These are phyloP conservation scores for Citrus maxima DNA, from an alignment of 345 rosid genomes.

Conservation along the genomic window DNA sequence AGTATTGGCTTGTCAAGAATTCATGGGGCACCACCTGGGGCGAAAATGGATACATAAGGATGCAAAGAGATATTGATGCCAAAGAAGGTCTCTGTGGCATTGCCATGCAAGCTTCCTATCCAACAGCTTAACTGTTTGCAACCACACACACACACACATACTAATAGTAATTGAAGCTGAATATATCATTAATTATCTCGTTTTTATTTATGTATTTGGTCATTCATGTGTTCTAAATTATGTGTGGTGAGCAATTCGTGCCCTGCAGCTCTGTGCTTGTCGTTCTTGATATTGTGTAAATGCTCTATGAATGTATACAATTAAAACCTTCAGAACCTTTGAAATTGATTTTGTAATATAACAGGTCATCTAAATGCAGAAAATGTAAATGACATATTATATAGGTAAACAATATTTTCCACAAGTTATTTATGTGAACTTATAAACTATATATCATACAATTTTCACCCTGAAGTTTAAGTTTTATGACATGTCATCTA, in stretches of 20 bases:
- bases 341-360: background rate
- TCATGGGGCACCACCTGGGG: slow-evolving; percentile 21
- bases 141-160: too few relatives aligned
- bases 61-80: slow-evolving; percentile 17
- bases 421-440: too few relatives aligned
- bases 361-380: too few relatives aligned
- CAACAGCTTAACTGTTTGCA: background rate
- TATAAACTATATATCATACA: too few relatives aligned
- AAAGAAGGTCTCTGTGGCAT: slow-evolving; percentile 19
- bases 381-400: too few relatives aligned
- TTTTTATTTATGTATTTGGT: background rate
- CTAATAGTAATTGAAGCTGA: background rate
- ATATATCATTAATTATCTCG: background rate
- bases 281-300: background rate
- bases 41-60: slow-evolving; percentile 19
- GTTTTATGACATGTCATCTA: too few relatives aligned
- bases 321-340: background rate
- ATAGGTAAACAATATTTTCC: too few relatives aligned
- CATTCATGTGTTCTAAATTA: background rate
- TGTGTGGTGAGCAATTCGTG: background rate
- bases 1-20: slow-evolving; percentile 28
- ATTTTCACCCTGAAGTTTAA: too few relatives aligned
- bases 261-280: background rate
- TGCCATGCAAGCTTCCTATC: slow-evolving; percentile 20
- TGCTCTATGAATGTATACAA: background rate